A percentile compares a stretch with the other conserved stretches of the same genome.
These are phyloP conservation scores for Cicer cuneatum DNA, from an alignment of 306 rosid genomes.

Conservation along the genomic window DNA sequence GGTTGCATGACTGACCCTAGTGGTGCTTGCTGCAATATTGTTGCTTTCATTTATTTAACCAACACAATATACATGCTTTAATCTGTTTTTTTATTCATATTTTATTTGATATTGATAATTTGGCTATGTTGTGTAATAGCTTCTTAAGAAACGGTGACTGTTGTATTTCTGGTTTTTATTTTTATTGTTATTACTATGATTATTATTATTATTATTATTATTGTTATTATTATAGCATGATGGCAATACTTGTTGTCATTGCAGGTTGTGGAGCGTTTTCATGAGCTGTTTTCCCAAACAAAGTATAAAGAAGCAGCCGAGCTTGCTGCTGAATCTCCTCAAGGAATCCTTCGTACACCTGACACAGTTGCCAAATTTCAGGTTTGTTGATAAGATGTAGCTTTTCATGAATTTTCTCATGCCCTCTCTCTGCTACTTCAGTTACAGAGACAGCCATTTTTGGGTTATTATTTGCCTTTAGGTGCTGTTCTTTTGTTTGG, in stretches of 20 bases:
- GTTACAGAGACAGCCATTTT: not conserved
- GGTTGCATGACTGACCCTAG: not conserved
- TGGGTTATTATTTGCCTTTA: constrained; percentile 13
- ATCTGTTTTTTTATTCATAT: not conserved
- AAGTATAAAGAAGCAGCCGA: constrained; percentile 99
- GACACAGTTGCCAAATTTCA: constrained; percentile 99
- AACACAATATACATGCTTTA: constrained; percentile 10
- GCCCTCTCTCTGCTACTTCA: constrained; percentile 19
- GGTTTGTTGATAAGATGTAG: constrained; percentile 53
- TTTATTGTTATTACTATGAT: too few relatives aligned
- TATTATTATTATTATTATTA: too few relatives aligned
- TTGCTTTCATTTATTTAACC: constrained; percentile 29
- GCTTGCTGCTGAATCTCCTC: constrained; percentile 99
- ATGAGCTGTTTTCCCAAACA: constrained; percentile 97
- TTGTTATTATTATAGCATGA: not conserved
- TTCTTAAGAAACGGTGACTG: constrained; percentile 8
- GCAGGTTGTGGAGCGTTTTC: constrained; percentile 98
- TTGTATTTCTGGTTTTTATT: constrained; percentile 20
- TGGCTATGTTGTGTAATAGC: constrained; percentile 2
- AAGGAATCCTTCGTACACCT: constrained; percentile 96
- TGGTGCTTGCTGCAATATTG: constrained; percentile 32
- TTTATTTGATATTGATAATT: constrained; percentile 24
- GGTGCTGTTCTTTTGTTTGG: constrained; percentile 13
- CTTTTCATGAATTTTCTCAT: constrained; percentile 12
- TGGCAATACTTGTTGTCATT: constrained; percentile 41